phyloP scores from a whole-genome alignment of 495 filamentous ascomycete species.

The Penicillium ucsense region DNA sequence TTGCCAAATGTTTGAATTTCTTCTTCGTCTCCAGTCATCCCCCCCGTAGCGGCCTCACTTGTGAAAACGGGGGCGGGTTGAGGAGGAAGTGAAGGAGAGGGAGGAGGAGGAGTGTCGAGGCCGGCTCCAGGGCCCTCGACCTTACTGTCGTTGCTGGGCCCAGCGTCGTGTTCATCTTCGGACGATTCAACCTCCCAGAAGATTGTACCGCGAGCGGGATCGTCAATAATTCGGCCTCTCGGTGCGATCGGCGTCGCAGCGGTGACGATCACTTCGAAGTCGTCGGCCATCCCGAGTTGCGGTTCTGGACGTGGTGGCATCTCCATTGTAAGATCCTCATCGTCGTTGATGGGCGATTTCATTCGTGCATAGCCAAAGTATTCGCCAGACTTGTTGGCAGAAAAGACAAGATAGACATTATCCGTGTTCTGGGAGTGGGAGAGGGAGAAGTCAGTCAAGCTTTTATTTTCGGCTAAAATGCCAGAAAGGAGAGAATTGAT shows the following conservation, averaged over 20 bases:
- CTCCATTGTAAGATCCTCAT: constrained; percentile 57
- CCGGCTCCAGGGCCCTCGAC: constrained; percentile 18
- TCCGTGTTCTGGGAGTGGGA: constrained; percentile 50
- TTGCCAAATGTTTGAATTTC: constrained; percentile 68
- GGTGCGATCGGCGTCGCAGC: constrained; percentile 72
- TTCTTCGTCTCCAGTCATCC: neutral
- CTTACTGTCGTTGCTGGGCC: constrained; percentile 23
- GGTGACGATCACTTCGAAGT: constrained; percentile 59
- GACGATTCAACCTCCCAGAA: constrained; percentile 88
- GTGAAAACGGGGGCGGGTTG: constrained; percentile 18
- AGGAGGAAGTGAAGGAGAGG: neutral
- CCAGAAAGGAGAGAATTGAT: neutral
- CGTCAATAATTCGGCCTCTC: constrained; percentile 83
- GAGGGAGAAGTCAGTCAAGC: neutral
- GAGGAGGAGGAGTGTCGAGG: neutral
- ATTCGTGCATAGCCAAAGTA: constrained; percentile 96
- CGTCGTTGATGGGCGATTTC: constrained; percentile 73
- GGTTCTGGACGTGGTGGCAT: constrained; percentile 37
- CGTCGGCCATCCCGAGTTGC: constrained; percentile 45
- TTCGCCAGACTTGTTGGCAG: constrained; percentile 95
- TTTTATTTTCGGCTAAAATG: neutral
- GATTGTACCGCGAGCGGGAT: constrained; percentile 84
- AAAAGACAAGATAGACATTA: constrained; percentile 93
- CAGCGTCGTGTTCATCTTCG: constrained; percentile 29
- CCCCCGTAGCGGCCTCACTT: constrained; percentile 23